Evolutionary conservation across 345 rosid species (phyloP), one percentile per base, ranked within the genome.

Genomic region (Aethionema arabicum): DNA sequence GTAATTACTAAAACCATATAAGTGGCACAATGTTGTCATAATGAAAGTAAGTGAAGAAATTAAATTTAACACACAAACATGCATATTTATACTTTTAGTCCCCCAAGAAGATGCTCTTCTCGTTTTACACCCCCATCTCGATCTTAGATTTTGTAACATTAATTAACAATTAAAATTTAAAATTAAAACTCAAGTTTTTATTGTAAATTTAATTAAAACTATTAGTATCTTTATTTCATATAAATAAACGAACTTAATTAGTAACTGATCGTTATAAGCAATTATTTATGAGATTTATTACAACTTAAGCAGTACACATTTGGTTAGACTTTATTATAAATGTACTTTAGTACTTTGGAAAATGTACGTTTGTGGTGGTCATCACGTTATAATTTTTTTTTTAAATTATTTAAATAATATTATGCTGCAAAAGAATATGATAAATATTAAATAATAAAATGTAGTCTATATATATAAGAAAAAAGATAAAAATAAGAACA

Each of bases 111-210:
- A 65, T 65, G 62, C 69, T 36, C 53, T 13, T 59, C 61, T 65
- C 39, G 65, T 50, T 50, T 67, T 67, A 67, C 72, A 41, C 59
- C 59, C 59, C 27, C 39, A 51, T 67, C 66, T 52, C 61, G 66
- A 52, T 59, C 21, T 59, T 42, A 35, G 39, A 14, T 31, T 13
- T 13, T 11, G 9, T 59, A 11, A 6, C 43, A 32, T 33, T 67
- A 31, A 21, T 4, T 11, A 49, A 38, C 27, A 21, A 21, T 21
- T 21, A 21, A 21, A 21, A 21, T 21, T 21, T 21, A 21, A 21
- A 21, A 21, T 21, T 21, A 21, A n/a, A n/a, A n/a, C n/a, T n/a
- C n/a, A n/a, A n/a, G n/a, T n/a, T n/a, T n/a, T n/a, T n/a, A n/a
- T n/a, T n/a, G n/a, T n/a, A n/a, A 21, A 21, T 21, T 21, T 1